phyloP scores from a whole-genome alignment of 331 rosid species.

The Pyrus hybrid region DNA sequence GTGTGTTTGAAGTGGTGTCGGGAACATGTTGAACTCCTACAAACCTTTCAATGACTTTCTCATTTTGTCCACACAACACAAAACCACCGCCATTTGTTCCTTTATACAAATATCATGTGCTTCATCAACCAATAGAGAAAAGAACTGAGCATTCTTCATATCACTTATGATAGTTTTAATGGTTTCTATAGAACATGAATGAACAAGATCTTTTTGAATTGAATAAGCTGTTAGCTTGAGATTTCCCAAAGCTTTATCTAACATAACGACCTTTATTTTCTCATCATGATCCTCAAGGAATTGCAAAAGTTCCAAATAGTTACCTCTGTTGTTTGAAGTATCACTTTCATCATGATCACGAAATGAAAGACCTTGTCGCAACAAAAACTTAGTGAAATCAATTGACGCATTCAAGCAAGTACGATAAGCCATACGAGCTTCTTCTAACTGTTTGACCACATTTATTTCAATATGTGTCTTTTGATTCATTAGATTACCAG shows the following conservation, averaged over 20 bases:
- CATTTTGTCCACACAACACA: background rate
- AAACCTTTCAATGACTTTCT: too few relatives aligned
- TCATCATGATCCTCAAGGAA: background rate
- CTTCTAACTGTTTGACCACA: too few relatives aligned
- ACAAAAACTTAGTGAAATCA: too few relatives aligned
- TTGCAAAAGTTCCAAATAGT: background rate
- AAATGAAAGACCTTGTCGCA: background rate
- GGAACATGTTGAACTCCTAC: too few relatives aligned
- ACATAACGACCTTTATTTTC: background rate
- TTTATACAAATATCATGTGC: background rate
- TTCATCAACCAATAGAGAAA: background rate
- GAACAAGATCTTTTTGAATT: too few relatives aligned
- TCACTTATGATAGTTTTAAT: background rate
- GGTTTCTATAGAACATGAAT: too few relatives aligned
- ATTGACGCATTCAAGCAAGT: too few relatives aligned
- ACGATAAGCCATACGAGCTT: too few relatives aligned
- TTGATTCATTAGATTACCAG: too few relatives aligned
- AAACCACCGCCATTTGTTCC: background rate
- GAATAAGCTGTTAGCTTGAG: background rate
- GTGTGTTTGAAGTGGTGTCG: too few relatives aligned
- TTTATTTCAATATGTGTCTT: too few relatives aligned
- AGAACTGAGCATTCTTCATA: too few relatives aligned
- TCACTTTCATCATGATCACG: background rate
- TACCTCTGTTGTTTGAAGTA: background rate
- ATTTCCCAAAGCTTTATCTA: background rate